Conservation (phyloP, 1,284 basidiomycete genomes). For the Ceratobasidium sp. region DNA sequence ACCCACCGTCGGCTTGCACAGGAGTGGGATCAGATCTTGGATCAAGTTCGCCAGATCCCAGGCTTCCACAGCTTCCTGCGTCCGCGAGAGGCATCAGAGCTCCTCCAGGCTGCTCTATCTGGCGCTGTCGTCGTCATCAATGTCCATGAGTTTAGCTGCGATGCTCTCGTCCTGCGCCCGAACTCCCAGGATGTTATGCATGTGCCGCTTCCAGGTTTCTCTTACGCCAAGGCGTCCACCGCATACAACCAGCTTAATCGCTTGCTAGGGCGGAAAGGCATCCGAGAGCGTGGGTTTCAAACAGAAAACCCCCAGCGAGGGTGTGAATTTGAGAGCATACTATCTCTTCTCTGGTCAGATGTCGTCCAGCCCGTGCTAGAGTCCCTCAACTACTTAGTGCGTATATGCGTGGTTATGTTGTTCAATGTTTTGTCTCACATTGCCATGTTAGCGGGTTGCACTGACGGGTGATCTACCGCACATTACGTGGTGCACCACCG, state of each 20-base stretch:
- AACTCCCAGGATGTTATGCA: not conserved
- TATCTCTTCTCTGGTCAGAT: not conserved
- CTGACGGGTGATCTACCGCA: not conserved
- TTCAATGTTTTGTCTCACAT: not conserved
- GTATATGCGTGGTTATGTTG: not conserved
- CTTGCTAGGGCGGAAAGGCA: not conserved
- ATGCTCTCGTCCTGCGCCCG: not conserved
- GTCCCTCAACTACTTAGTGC: not conserved
- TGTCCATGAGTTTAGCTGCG: not conserved
- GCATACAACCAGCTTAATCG: not conserved
- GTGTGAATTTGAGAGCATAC: not conserved
- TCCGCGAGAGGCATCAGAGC: not conserved
- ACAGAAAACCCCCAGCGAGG: not conserved
- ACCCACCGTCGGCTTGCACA: not conserved
- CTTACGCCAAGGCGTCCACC: not conserved
- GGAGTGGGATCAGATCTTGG: conserved; percentile 3
- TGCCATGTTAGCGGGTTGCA: not conserved
- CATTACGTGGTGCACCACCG: conserved; percentile 2
- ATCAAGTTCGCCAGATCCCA: not conserved
- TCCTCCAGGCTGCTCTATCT: not conserved
- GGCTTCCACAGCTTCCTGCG: conserved; percentile 31
- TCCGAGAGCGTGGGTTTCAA: not conserved
- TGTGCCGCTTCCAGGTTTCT: not conserved
- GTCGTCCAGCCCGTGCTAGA: not conserved
- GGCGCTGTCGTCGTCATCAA: not conserved